Conservation (phyloP, 176 grass and related monocot genomes). For the Juncus inflexus region DNA sequence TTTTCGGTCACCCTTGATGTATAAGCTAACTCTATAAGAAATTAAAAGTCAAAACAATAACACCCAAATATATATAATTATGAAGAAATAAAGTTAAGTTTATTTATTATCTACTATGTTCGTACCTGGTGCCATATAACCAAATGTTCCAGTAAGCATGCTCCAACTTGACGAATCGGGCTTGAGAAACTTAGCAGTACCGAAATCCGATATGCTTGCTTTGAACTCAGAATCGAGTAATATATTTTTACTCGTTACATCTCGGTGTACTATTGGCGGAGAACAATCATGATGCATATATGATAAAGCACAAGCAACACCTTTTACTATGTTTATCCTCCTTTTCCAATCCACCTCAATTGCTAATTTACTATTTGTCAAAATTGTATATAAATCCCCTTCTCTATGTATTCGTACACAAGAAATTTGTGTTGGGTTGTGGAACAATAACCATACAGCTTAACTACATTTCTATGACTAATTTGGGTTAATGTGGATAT, state of each 20-base stretch:
- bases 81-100: too few species aligned
- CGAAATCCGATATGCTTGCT: background rate
- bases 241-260: constrained; percentile 75
- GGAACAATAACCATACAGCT: constrained; percentile 31
- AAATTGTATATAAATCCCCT: background rate
- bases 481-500: constrained; percentile 13
- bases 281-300: constrained; percentile 60
- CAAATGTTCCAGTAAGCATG: constrained; percentile 6
- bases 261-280: constrained; percentile 46
- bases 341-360: constrained; percentile 21
- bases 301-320: constrained; percentile 8
- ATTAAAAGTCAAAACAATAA: background rate
- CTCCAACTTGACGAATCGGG: constrained; percentile 29
- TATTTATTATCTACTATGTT: too few species aligned
- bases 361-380: background rate
- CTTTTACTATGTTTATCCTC: constrained; percentile 9
- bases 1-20: constrained; percentile 19
- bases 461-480: constrained; percentile 24
- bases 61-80: background rate
- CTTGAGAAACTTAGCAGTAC: background rate
- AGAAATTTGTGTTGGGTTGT: constrained; percentile 19
- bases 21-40: constrained; percentile 26
- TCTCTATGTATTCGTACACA: constrained; percentile 23
- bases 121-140: constrained; percentile 25
- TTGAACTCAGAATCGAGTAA: constrained; percentile 19